Evolutionary conservation across 371 early-diverging fungal genomes (phyloP).

Genomic region (Coemansia sp.): DNA sequence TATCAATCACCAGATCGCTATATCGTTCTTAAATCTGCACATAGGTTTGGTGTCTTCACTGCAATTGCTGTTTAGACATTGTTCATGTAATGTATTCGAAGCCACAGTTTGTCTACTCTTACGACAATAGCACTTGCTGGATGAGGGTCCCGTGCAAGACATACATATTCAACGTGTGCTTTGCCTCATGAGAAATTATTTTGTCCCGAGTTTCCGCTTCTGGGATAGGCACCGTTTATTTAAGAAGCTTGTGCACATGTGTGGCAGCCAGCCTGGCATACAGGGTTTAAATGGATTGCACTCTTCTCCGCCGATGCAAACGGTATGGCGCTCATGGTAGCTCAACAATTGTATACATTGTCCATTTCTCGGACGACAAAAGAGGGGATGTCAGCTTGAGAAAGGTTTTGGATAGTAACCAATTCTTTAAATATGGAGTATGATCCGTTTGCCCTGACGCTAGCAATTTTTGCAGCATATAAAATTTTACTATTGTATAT

Average conservation of each 20-base stretch:
- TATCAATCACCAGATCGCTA: too few species aligned
- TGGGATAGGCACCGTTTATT: background rate
- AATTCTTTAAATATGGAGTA: background rate
- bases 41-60: too few species aligned
- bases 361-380: background rate
- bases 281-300: background rate
- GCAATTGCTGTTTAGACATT: too few species aligned
- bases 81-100: too few species aligned
- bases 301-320: background rate
- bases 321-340: background rate
- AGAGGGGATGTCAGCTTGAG: background rate
- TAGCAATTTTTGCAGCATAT: background rate
- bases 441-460: background rate
- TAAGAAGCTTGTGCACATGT: background rate
- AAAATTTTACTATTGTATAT: background rate
- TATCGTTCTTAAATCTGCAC: too few species aligned
- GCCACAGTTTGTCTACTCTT: too few species aligned
- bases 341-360: background rate
- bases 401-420: background rate
- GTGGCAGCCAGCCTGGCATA: background rate
- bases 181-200: constrained; percentile 1
- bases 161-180: background rate
- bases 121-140: background rate
- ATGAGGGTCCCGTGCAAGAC: background rate
- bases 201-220: background rate